Percentiles rank a stretch among this genome's conserved stretches.
Evolutionary conservation across 257 asterid genomes (phyloP).

Genomic region (Buddleja alternifolia): DNA sequence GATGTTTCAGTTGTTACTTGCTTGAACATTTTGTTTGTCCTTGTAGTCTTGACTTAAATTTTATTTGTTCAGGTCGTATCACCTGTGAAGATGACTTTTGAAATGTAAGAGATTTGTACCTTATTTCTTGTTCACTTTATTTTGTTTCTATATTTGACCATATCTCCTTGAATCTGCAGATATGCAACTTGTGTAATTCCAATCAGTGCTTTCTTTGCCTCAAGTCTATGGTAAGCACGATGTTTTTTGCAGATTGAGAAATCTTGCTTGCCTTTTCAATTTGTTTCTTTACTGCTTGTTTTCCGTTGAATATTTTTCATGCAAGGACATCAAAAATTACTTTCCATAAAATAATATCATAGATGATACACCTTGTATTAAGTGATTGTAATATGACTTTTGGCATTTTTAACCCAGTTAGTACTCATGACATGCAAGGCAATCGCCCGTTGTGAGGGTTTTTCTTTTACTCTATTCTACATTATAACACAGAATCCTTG

Average conservation of each 20-base stretch:
- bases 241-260: slow-evolving; percentile 15
- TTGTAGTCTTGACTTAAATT: slow-evolving; percentile 21
- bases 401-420: background rate
- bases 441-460: background rate
- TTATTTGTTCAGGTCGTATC: slow-evolving; percentile 73
- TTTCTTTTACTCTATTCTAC: background rate
- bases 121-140: slow-evolving; percentile 25
- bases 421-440: background rate
- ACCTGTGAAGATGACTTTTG: slow-evolving; percentile 93
- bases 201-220: slow-evolving; percentile 74
- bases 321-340: background rate
- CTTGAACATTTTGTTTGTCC: background rate
- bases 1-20: slow-evolving; percentile 16
- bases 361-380: slow-evolving; percentile 11
- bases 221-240: slow-evolving; percentile 59
- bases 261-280: slow-evolving; percentile 18
- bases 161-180: slow-evolving; percentile 58
- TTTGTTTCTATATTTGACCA: slow-evolving; percentile 25
- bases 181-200: slow-evolving; percentile 95
- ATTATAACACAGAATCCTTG: background rate
- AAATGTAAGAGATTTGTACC: slow-evolving; percentile 62
- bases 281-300: background rate
- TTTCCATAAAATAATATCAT: slow-evolving; percentile 4
- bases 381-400: background rate
- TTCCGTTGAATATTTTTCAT: no score